phyloP scores from a whole-genome alignment of 305 asterid species.

The Fraxinus floribunda region DNA sequence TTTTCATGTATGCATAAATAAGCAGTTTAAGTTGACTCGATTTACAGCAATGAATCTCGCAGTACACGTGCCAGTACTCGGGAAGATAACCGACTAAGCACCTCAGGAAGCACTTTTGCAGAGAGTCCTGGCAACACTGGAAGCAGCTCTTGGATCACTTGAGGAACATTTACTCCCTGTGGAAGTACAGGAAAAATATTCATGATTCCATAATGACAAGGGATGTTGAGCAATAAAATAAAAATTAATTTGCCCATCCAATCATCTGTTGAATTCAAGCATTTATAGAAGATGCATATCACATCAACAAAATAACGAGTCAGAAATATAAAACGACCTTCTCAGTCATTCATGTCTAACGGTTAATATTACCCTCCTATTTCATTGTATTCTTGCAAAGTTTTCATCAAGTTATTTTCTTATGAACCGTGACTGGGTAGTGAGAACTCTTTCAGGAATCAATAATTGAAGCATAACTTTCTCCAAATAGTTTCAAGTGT shows the following conservation, averaged over 20 bases:
- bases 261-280: background rate
- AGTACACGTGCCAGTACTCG: slow-evolving; percentile 77
- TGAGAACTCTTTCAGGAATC: background rate
- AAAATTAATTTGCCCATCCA: background rate
- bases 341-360: background rate
- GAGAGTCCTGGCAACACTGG: slow-evolving; percentile 91
- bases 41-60: slow-evolving; percentile 58
- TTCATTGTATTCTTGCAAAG: background rate
- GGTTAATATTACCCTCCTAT: background rate
- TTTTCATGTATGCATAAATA: slow-evolving; percentile 24
- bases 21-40: slow-evolving; percentile 20
- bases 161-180: slow-evolving; percentile 68
- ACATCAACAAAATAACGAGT: background rate
- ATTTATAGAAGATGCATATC: background rate
- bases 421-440: background rate
- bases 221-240: background rate
- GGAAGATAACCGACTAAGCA: slow-evolving; percentile 74
- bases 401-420: background rate
- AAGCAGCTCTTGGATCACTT: slow-evolving; percentile 79
- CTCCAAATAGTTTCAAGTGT: background rate
- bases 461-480: background rate
- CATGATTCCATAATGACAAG: slow-evolving; percentile 3
- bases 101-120: slow-evolving; percentile 82
- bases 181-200: slow-evolving; percentile 19
- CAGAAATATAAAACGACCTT: background rate